These are phyloP conservation scores for Geotrichum citri-aurantii DNA, from an alignment of 1,139 yeast genomes.

Conservation along the genomic window DNA sequence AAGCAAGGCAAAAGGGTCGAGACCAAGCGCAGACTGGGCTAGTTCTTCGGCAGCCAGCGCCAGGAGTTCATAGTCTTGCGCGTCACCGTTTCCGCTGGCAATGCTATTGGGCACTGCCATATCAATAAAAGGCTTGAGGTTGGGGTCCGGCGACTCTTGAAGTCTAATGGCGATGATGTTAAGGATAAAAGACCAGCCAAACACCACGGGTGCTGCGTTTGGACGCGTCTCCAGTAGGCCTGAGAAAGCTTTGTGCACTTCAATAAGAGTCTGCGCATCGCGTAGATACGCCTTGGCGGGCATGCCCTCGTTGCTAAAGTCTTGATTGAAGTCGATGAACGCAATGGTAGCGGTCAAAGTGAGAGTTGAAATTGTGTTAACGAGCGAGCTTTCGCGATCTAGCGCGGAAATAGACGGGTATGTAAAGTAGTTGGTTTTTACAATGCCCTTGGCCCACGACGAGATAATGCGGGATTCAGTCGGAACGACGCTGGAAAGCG, in stretches of 20 bases:
- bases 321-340: constrained; percentile 33
- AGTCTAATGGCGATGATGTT: constrained; percentile 50
- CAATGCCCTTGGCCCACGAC: constrained; percentile 56
- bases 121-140: constrained; percentile 27
- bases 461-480: constrained; percentile 32
- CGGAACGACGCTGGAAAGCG: constrained; percentile 31
- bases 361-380: constrained; percentile 21
- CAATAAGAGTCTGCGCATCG: constrained; percentile 41
- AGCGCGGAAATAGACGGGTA: constrained; percentile 29
- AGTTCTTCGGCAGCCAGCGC: constrained; percentile 23
- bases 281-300: constrained; percentile 40
- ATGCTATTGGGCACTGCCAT: constrained; percentile 14
- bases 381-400: constrained; percentile 9
- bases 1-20: constrained; percentile 39
- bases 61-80: constrained; percentile 14
- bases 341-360: constrained; percentile 29
- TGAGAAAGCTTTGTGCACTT: constrained; percentile 38
- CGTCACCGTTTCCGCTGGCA: constrained; percentile 6
- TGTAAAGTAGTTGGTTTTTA: constrained; percentile 40
- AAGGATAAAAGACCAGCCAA: constrained; percentile 67
- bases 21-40: constrained; percentile 41
- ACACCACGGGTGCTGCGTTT: constrained; percentile 48
- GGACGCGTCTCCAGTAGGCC: constrained; percentile 29
- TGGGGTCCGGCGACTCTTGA: constrained; percentile 38
- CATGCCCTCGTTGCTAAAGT: constrained; percentile 23